These are phyloP conservation scores for Arthrobotrys musiformis DNA, from an alignment of 2,329 filamentous ascomycete species.

Conservation along the genomic window DNA sequence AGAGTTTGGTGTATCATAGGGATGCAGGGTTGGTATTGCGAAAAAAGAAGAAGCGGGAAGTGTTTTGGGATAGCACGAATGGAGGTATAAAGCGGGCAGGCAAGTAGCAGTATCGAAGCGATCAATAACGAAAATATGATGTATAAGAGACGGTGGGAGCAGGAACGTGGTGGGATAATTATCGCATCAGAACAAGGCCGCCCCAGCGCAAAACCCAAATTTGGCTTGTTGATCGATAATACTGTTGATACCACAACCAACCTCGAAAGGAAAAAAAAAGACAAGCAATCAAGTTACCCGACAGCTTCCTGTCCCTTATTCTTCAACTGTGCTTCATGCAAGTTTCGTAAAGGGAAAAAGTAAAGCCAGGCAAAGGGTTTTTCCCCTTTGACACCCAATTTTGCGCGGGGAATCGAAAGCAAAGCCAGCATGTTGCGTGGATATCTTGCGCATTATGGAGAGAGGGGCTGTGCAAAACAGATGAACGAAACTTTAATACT, in stretches of 20 bases:
- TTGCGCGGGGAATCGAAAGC: conserved; percentile 3
- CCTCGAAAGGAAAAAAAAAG: conserved; percentile 11
- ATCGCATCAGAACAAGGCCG: neutral
- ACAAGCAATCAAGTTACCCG: neutral
- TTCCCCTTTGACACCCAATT: conserved; percentile 3
- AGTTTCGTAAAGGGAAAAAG: conserved; percentile 14
- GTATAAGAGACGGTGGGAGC: neutral
- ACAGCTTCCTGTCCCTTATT: conserved; percentile 2
- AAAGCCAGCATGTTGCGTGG: conserved; percentile 3
- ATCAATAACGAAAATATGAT: conserved; percentile 25
- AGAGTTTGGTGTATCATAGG: conserved; percentile 45
- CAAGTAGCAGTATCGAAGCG: neutral
- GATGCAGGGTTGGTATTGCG: conserved; percentile 19
- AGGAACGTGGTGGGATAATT: conserved; percentile 4
- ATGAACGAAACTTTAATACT: conserved; percentile 39
- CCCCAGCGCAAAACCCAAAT: conserved; percentile 31
- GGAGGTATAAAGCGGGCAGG: neutral
- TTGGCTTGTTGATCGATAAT: conserved; percentile 33
- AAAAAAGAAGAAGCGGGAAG: neutral
- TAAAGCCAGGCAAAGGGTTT: neutral
- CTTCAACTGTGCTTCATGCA: conserved; percentile 15
- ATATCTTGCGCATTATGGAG: conserved; percentile 29
- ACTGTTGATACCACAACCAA: conserved; percentile 3
- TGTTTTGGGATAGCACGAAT: neutral
- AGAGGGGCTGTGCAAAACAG: conserved; percentile 51